Evolutionary conservation across 495 filamentous ascomycete species (phyloP).

Genomic region (Cercophora sp.): DNA sequence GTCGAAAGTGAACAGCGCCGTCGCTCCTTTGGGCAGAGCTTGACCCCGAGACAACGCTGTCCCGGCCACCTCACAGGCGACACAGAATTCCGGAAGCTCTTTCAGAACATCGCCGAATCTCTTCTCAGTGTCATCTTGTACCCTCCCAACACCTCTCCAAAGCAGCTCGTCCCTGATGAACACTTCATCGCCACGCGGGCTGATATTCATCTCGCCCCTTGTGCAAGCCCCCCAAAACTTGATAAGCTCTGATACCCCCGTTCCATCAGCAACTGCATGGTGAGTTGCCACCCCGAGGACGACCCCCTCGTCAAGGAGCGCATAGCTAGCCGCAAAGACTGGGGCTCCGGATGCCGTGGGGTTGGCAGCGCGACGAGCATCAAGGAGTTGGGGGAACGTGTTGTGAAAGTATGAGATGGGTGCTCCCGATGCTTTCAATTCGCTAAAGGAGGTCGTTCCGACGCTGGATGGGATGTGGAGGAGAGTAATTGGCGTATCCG

Average conservation of each 20-base stretch:
- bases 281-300: conserved; percentile 1
- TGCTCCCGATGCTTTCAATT: background rate
- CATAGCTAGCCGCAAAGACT: conserved; percentile 1
- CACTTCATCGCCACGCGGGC: background rate
- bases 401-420: background rate
- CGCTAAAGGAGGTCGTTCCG: background rate
- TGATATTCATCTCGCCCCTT: background rate
- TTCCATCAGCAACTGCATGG: conserved; percentile 5
- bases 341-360: background rate
- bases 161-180: background rate
- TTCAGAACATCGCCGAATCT: too few relatives aligned
- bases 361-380: background rate
- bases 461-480: too few relatives aligned
- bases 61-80: too few relatives aligned
- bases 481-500: background rate
- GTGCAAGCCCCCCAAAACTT: background rate
- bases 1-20: background rate
- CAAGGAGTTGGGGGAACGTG: background rate
- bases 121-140: too few relatives aligned
- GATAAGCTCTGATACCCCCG: conserved; percentile 1
- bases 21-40: background rate
- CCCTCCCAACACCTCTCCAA: background rate
- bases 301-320: background rate
- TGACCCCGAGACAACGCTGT: background rate
- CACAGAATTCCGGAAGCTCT: too few relatives aligned